Conservation (phyloP, 495 filamentous ascomycete species). For the Xylaria castorea region DNA sequence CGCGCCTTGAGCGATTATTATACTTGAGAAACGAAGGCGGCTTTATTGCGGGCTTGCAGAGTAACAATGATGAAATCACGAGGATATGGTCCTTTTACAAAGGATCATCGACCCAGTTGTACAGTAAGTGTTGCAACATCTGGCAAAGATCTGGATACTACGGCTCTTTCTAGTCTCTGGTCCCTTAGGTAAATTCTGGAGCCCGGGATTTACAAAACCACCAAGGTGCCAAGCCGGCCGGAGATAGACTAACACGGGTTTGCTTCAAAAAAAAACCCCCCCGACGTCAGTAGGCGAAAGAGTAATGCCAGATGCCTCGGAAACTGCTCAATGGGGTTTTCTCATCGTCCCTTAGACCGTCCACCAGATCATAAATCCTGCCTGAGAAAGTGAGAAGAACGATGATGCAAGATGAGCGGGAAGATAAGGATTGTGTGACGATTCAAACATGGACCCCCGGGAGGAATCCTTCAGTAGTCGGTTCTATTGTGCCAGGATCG, state of each 20-base stretch:
- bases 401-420: not conserved
- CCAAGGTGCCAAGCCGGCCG: constrained; percentile 10
- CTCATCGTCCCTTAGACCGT: not conserved
- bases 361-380: not conserved
- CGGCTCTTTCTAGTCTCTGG: not conserved
- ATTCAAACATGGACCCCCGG: not conserved
- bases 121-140: not conserved
- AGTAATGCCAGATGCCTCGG: not conserved
- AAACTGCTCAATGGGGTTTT: not conserved
- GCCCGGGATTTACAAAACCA: not conserved
- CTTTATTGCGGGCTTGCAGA: not conserved
- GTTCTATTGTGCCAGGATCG: not conserved
- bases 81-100: not conserved
- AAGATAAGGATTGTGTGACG: not conserved
- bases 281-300: not conserved
- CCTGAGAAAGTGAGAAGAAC: not conserved
- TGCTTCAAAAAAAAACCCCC: not conserved
- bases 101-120: not conserved
- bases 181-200: not conserved
- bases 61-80: not conserved
- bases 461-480: not conserved
- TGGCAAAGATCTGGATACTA: not conserved
- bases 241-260: not conserved
- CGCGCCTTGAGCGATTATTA: not conserved
- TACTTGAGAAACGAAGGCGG: not conserved